Base-by-base conservation (phyloP, 805 yeast species). In the Sungouiella blattae region DNA sequence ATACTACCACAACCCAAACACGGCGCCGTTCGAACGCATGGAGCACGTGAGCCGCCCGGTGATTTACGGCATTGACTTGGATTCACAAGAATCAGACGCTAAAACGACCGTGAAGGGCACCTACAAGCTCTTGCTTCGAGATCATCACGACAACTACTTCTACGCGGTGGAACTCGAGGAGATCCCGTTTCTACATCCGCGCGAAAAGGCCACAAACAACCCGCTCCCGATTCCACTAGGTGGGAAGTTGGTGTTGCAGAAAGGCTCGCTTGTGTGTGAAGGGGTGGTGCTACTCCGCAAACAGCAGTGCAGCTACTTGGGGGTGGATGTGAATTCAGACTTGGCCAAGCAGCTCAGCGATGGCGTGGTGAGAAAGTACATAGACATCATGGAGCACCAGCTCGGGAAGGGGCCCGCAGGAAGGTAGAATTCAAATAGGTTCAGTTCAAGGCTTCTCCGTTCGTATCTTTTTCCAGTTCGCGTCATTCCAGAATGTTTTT, bases 141-240 rank as follows among this genome's bases (percentile, higher is more conserved):
- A 80, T 44, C 52, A 61, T 9, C 40, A 43, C 12, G 79, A 80
- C 3, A 70, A 72, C 28, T 52, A 71, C 12, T 65, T 73, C 36
- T 80, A 67, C 50, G 93, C 78, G 0, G 66, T 79, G 28, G 88
- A 82, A 47, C 47, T 67, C 12, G 77, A 73, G 33, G 71, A 73
- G 25, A 47, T 83, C 25, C 55, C 66, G 1, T 80, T 81, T 57
- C 50, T 79, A 25, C 52, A 67, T 25, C 49, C 36, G 36, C 59
- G 35, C 21, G 40, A 4, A 36, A 43, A 36, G 32, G 39, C 35
- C 31, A 50, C 47, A 24, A 50, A 39, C 11, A 45, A 53, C n/a
- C 67, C 68, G 16, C 44, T 61, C 18, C 56, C 71, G 15, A 71
- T 68, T 1, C 70, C 70, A 28, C 49, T 53, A 31, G 91, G 88